phyloP scores from a whole-genome alignment of 495 filamentous ascomycete species.

The Neurospora sp. region DNA sequence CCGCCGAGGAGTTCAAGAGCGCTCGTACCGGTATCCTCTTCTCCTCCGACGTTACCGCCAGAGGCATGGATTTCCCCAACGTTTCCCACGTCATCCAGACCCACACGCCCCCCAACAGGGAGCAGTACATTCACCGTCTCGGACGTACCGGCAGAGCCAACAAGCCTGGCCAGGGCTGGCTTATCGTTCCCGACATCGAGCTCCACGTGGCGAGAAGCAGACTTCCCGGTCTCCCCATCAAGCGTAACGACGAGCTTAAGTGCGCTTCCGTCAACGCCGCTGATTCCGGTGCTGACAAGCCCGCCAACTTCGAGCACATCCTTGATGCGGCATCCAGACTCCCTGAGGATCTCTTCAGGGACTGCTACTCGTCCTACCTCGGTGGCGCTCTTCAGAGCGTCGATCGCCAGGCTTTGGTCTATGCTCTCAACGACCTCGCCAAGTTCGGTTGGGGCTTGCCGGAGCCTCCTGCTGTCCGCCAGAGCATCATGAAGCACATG shows the following conservation, averaged over 20 bases:
- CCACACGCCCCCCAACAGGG: conserved; percentile 57
- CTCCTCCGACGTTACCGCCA: conserved; percentile 87
- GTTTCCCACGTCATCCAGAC: conserved; percentile 86
- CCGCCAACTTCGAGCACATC: conserved; percentile 29
- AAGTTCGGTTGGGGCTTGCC: conserved; percentile 51
- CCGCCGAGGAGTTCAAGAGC: conserved; percentile 60
- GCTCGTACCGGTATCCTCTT: conserved; percentile 62
- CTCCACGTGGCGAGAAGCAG: conserved; percentile 31
- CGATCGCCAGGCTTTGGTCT: conserved; percentile 31
- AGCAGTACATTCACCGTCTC: conserved; percentile 83
- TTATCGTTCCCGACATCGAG: conserved; percentile 58
- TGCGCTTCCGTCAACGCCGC: conserved; percentile 40
- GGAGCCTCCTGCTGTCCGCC: conserved; percentile 42
- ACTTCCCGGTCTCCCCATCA: conserved; percentile 57
- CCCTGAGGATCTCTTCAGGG: conserved; percentile 20
- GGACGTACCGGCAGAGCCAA: conserved; percentile 64
- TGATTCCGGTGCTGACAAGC: conserved; percentile 21
- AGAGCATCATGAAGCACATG: conserved; percentile 34
- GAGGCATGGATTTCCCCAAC: conserved; percentile 95
- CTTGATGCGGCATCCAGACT: conserved; percentile 22
- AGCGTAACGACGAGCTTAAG: conserved; percentile 37
- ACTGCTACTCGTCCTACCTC: conserved; percentile 40
- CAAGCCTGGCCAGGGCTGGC: conserved; percentile 70
- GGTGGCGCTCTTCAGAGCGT: conserved; percentile 29
- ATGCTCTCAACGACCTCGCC: conserved; percentile 52